phyloP scores from a whole-genome alignment of 345 rosid species.

The Cardamine chenopodiifolia region DNA sequence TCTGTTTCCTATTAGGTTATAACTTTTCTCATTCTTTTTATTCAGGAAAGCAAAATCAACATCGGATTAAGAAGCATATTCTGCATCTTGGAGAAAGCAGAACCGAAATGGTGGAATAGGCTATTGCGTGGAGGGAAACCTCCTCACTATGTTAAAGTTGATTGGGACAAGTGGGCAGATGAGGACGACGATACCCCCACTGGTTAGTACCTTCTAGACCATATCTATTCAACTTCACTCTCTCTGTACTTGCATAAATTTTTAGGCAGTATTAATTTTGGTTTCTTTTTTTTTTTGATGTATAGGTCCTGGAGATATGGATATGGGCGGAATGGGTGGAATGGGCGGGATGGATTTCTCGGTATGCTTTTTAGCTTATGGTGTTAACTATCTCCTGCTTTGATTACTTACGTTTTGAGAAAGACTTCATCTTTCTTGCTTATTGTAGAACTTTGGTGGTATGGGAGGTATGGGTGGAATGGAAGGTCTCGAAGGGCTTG shows the following conservation, averaged over 20 bases:
- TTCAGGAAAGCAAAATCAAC: slow-evolving; percentile 76
- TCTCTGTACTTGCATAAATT: neutral
- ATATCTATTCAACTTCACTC: neutral
- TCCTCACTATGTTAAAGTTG: slow-evolving; percentile 79
- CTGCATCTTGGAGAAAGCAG: slow-evolving; percentile 77
- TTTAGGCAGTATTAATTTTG: neutral
- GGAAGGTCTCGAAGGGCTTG: slow-evolving; percentile 33
- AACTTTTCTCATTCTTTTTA: neutral
- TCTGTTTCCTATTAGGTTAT: neutral
- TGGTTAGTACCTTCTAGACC: slow-evolving; percentile 24
- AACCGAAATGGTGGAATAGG: slow-evolving; percentile 74
- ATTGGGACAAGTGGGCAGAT: slow-evolving; percentile 95
- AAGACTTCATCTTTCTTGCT: slow-evolving; percentile 3
- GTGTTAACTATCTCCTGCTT: neutral
- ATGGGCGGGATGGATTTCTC: slow-evolving; percentile 53
- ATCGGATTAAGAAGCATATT: slow-evolving; percentile 68
- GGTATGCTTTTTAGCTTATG: slow-evolving; percentile 26
- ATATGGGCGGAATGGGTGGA: slow-evolving; percentile 50
- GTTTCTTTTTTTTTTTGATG: slow-evolving; percentile 4
- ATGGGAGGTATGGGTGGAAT: slow-evolving; percentile 43
- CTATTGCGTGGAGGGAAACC: slow-evolving; percentile 64
- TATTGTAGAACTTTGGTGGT: slow-evolving; percentile 39
- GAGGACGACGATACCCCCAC: slow-evolving; percentile 57
- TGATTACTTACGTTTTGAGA: neutral
- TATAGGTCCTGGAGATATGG: slow-evolving; percentile 54